Conservation (phyloP, 257 asterid species). For the Petrea volubilis region DNA sequence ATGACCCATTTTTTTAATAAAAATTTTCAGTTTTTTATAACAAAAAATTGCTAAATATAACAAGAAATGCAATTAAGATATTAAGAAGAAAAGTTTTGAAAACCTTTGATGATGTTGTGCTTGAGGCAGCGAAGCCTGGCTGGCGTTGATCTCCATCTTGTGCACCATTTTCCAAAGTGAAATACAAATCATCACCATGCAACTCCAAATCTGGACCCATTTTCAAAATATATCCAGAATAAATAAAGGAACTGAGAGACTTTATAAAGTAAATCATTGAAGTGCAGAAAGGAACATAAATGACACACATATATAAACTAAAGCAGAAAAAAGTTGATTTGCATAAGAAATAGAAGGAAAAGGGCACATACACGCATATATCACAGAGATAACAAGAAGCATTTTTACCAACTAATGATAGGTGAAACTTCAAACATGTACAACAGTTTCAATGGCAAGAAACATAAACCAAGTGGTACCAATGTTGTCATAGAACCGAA, state of each 20-base stretch:
- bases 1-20: too few species aligned
- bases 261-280: neutral
- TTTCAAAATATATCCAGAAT: neutral
- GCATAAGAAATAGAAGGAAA: neutral
- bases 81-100: neutral
- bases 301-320: neutral
- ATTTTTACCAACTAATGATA: neutral
- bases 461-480: neutral
- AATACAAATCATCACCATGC: constrained; percentile 94
- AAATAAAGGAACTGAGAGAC: neutral
- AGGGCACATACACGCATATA: neutral
- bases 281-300: neutral
- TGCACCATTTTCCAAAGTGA: constrained; percentile 67
- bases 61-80: constrained; percentile 1
- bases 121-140: constrained; percentile 37
- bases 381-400: neutral
- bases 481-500: neutral
- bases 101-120: constrained; percentile 61
- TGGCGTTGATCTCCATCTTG: constrained; percentile 59
- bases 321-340: neutral
- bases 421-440: neutral
- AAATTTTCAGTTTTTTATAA: too few species aligned
- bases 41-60: too few species aligned
- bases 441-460: neutral
- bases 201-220: constrained; percentile 73